A percentile compares a stretch with the other conserved stretches of the same genome.
Conservation (phyloP, 169 alveolate genomes). For the Cryptosporidium xiaoi region DNA sequence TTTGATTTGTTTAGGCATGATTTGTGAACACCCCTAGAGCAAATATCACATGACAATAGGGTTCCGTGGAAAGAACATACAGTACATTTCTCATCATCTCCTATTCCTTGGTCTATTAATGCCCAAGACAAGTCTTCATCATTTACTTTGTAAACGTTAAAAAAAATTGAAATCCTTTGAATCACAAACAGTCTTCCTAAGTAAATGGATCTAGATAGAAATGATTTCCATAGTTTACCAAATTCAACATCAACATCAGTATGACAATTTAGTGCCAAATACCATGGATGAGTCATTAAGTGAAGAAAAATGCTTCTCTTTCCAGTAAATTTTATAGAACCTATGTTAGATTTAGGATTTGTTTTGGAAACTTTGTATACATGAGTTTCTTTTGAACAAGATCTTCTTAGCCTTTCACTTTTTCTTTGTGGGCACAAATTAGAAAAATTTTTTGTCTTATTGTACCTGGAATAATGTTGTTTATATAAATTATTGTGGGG, state of each 20-base stretch:
- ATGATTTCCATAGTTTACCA: conserved; percentile 17
- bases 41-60: conserved; percentile 52
- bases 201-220: conserved; percentile 33
- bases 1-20: conserved; percentile 47
- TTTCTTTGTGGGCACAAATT: not conserved
- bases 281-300: conserved; percentile 72
- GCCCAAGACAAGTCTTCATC: conserved; percentile 72
- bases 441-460: not conserved
- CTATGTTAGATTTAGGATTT: too few relatives aligned
- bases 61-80: conserved; percentile 65
- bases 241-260: conserved; percentile 49
- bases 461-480: not conserved
- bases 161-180: conserved; percentile 47
- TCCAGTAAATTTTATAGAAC: not conserved
- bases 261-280: conserved; percentile 25
- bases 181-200: conserved; percentile 48
- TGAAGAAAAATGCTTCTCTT: conserved; percentile 27
- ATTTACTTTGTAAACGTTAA: conserved; percentile 6
- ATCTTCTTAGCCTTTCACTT: conserved; percentile 22
- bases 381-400: not conserved
- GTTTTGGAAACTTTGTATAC: not conserved
- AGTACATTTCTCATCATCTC: conserved; percentile 66
- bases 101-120: conserved; percentile 67
- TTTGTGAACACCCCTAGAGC: conserved; percentile 55
- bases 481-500: conserved; percentile 31